phyloP scores from a whole-genome alignment of 2,329 filamentous ascomycete species.

The Ceratocystis cubensis region DNA sequence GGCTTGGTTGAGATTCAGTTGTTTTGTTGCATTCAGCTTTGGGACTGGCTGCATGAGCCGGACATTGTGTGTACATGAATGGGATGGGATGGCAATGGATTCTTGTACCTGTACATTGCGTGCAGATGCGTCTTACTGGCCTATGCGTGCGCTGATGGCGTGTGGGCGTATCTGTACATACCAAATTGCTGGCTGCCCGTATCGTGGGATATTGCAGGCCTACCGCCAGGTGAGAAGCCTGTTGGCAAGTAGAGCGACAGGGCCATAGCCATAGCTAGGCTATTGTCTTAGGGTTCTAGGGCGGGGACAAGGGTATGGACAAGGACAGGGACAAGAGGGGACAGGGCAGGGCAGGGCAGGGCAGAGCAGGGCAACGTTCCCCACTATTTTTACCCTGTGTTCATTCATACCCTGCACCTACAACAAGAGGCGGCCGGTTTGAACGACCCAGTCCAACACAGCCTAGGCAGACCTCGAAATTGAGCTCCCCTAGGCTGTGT shows the following conservation, averaged over 20 bases:
- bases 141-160: too few species aligned
- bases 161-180: too few species aligned
- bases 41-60: not conserved
- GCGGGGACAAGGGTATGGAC: not conserved
- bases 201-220: too few species aligned
- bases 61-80: not conserved
- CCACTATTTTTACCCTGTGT: too few species aligned
- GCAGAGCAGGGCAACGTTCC: not conserved
- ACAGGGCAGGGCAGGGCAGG: not conserved
- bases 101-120: not conserved
- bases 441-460: too few species aligned
- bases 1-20: not conserved
- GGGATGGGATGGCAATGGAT: not conserved
- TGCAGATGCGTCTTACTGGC: not conserved
- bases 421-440: not conserved
- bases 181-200: too few species aligned
- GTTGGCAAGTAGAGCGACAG: too few species aligned
- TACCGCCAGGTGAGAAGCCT: too few species aligned
- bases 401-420: not conserved
- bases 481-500: too few species aligned
- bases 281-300: not conserved
- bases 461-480: too few species aligned
- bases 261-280: too few species aligned
- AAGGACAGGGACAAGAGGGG: not conserved
- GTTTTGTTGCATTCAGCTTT: conserved; percentile 1